Percentiles rank a stretch among this genome's conserved stretches.
Conservation (phyloP, 164 flowering plant species). For the Dillenia turbinata region DNA sequence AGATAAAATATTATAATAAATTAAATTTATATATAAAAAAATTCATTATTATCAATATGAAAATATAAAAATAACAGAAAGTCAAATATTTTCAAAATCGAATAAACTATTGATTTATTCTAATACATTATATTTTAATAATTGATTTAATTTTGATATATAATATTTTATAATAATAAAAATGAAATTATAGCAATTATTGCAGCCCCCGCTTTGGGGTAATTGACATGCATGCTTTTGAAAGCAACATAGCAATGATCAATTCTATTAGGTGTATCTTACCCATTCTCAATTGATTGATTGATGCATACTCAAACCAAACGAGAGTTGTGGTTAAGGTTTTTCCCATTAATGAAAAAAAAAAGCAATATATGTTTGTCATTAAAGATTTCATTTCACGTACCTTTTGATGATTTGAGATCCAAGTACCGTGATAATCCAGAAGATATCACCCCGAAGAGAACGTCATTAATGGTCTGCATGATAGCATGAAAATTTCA, state of each 20-base stretch:
- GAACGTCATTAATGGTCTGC: constrained; percentile 91
- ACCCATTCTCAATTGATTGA: no score
- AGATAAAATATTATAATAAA: neutral
- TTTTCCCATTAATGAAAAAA: neutral
- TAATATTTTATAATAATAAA: no score
- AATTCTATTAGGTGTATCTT: neutral
- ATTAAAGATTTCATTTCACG: neutral
- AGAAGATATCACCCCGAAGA: constrained; percentile 57
- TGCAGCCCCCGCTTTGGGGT: neutral
- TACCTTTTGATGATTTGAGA: constrained; percentile 38
- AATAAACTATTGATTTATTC: no score
- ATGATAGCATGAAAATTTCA: neutral
- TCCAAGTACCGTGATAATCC: constrained; percentile 68
- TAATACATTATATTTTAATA: no score
- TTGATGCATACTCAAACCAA: no score
- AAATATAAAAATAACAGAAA: no score
- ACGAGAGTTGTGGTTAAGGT: no score
- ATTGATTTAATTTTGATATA: no score
- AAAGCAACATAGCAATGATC: neutral
- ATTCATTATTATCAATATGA: neutral
- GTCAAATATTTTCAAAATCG: no score
- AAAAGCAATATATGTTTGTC: neutral
- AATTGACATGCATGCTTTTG: neutral
- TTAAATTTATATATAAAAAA: neutral
- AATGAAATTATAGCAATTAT: no score